Evolutionary conservation across 2,329 filamentous ascomycete genomes (phyloP).

Genomic region (Cladosporium austrohemisphaericum): DNA sequence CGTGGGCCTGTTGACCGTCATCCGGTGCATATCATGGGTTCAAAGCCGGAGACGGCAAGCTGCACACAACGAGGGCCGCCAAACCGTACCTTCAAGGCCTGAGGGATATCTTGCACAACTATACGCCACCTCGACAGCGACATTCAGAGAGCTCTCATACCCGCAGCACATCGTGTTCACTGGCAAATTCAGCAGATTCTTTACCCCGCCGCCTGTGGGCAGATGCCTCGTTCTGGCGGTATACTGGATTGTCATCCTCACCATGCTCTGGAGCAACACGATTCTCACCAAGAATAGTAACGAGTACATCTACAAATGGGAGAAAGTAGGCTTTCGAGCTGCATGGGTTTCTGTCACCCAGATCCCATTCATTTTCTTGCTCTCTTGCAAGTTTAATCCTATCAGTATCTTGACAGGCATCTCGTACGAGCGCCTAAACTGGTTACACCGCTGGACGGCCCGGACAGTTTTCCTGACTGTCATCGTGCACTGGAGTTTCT

Average conservation of each 20-base stretch:
- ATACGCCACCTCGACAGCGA: conserved; percentile 28
- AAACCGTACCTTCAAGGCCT: conserved; percentile 25
- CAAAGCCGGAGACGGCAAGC: conserved; percentile 19
- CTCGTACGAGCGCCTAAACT: conserved; percentile 50
- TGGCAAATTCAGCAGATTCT: conserved; percentile 28
- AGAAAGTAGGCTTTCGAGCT: conserved; percentile 64
- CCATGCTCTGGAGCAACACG: conserved; percentile 29
- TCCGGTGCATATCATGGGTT: conserved; percentile 17
- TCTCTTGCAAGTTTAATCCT: conserved; percentile 40
- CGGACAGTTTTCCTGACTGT: conserved; percentile 51
- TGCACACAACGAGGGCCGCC: conserved; percentile 13
- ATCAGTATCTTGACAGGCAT: conserved; percentile 47
- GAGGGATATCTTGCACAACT: conserved; percentile 21
- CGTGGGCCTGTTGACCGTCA: conserved; percentile 23
- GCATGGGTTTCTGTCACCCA: conserved; percentile 65
- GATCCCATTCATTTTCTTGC: conserved; percentile 60
- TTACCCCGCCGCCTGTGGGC: conserved; percentile 31
- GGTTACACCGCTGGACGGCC: conserved; percentile 52
- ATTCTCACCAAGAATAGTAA: conserved; percentile 26
- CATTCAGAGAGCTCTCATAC: conserved; percentile 27
- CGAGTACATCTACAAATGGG: conserved; percentile 37
- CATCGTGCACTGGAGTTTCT: conserved; percentile 54
- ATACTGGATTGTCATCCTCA: conserved; percentile 31
- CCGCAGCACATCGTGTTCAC: conserved; percentile 31
- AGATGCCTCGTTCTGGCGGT: conserved; percentile 26